Evolutionary conservation across 2,329 filamentous ascomycete genomes (phyloP).

Genomic region (Sarocladium oryzae): DNA sequence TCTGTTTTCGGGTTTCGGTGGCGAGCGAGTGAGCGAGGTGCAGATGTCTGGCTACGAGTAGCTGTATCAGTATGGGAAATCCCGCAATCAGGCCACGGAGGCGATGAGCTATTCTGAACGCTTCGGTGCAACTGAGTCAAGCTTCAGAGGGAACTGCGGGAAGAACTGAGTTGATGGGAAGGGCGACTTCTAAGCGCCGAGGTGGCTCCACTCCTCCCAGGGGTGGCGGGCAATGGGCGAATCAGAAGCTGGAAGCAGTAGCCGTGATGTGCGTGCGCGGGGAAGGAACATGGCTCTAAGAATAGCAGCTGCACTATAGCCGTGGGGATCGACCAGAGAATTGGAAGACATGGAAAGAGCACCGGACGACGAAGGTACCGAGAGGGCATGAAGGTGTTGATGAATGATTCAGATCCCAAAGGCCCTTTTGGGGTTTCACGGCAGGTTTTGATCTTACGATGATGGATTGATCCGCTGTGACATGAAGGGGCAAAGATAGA

Average conservation of each 20-base stretch:
- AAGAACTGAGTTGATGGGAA: neutral
- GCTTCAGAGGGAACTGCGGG: neutral
- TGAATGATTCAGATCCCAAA: neutral
- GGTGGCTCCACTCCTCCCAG: neutral
- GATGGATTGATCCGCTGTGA: too few species aligned
- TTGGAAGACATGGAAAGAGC: neutral
- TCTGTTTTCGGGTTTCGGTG: too few species aligned
- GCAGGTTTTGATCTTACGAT: too few species aligned
- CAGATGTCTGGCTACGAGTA: too few species aligned
- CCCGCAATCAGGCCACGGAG: slow-evolving; percentile 2
- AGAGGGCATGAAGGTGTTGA: neutral
- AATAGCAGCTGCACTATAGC: slow-evolving; percentile 5
- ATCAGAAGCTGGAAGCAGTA: neutral
- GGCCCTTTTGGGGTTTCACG: neutral
- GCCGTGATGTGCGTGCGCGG: neutral
- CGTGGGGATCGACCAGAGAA: neutral
- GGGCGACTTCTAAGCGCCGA: slow-evolving; percentile 1
- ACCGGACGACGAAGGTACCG: too few species aligned
- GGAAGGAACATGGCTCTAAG: slow-evolving; percentile 1
- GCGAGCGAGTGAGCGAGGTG: too few species aligned
- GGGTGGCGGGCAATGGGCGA: neutral
- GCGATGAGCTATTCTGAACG: slow-evolving; percentile 1
- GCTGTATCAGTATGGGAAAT: too few species aligned
- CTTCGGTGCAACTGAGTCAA: neutral
- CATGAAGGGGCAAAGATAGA: too few species aligned